Evolutionary conservation across 2,329 filamentous ascomycete species (phyloP).

Genomic region (Aspergillus chevalieri): DNA sequence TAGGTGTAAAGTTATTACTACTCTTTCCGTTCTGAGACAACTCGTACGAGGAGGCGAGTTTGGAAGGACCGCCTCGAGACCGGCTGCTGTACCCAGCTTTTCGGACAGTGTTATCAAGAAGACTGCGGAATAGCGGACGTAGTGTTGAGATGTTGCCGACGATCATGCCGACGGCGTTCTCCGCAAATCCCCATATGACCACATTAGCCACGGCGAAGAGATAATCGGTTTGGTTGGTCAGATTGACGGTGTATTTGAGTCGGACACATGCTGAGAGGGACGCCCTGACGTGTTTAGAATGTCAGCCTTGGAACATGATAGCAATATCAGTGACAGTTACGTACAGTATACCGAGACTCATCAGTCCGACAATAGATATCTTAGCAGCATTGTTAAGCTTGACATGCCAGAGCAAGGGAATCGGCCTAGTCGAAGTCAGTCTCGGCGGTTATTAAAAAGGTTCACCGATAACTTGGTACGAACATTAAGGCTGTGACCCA

Average conservation of each 20-base stretch:
- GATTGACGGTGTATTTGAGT: slow-evolving; percentile 38
- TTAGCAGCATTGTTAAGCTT: slow-evolving; percentile 42
- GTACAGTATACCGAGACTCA: slow-evolving; percentile 42
- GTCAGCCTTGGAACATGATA: no score
- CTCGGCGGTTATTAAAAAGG: slow-evolving; percentile 7
- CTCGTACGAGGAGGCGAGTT: background rate
- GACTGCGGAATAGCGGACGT: slow-evolving; percentile 37
- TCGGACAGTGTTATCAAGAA: slow-evolving; percentile 14
- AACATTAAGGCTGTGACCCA: slow-evolving; percentile 19
- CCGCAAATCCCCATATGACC: slow-evolving; percentile 44
- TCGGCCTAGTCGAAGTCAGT: slow-evolving; percentile 33
- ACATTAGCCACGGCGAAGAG: slow-evolving; percentile 39
- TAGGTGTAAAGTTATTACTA: no score
- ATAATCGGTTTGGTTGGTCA: slow-evolving; percentile 35
- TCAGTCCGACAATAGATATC: slow-evolving; percentile 40
- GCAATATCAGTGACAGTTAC: slow-evolving; percentile 27
- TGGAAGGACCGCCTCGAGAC: slow-evolving; percentile 50
- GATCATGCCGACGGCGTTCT: slow-evolving; percentile 46
- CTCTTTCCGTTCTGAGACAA: background rate
- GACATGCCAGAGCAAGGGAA: slow-evolving; percentile 36
- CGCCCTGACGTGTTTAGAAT: slow-evolving; percentile 13
- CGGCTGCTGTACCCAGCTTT: slow-evolving; percentile 5
- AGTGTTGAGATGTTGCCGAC: slow-evolving; percentile 45
- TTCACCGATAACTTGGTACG: slow-evolving; percentile 11
- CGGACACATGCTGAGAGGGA: slow-evolving; percentile 29